Evolutionary conservation across 768 basidiomycete species (phyloP).

Genomic region (Mycena pura): DNA sequence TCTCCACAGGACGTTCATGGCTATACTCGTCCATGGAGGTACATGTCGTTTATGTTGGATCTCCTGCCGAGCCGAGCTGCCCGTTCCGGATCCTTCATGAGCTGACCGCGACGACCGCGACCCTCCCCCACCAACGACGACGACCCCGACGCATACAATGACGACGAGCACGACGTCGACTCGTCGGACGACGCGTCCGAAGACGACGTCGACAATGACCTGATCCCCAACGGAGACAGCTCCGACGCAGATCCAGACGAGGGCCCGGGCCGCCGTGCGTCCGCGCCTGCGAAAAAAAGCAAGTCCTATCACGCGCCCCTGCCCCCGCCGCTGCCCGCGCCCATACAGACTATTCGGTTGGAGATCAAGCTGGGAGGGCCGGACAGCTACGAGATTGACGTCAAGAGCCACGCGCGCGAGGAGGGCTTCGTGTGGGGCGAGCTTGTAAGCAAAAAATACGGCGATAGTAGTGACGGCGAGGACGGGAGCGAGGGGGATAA

Average conservation of each 20-base stretch:
- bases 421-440: constrained; percentile 48
- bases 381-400: constrained; percentile 76
- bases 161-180: constrained; percentile 28
- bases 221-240: constrained; percentile 18
- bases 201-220: constrained; percentile 29
- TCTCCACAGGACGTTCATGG: too few relatives aligned
- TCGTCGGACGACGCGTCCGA: constrained; percentile 29
- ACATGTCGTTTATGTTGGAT: too few relatives aligned
- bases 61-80: too few relatives aligned
- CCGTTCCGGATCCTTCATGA: too few relatives aligned
- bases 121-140: constrained; percentile 21
- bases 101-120: constrained; percentile 8
- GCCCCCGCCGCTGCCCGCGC: constrained; percentile 63
- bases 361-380: constrained; percentile 76
- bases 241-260: constrained; percentile 18
- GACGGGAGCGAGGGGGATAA: constrained; percentile 56
- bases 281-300: constrained; percentile 60
- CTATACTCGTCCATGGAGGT: too few relatives aligned
- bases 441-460: constrained; percentile 15
- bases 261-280: too few relatives aligned
- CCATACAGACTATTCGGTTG: constrained; percentile 69
- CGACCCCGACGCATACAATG: constrained; percentile 14
- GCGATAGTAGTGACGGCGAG: constrained; percentile 61
- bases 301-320: constrained; percentile 58
- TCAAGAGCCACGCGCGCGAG: constrained; percentile 60